Percentiles rank a stretch among this genome's conserved stretches.
Conservation (phyloP, 306 rosid genomes). For the Ammopiptanthus mongolicus region DNA sequence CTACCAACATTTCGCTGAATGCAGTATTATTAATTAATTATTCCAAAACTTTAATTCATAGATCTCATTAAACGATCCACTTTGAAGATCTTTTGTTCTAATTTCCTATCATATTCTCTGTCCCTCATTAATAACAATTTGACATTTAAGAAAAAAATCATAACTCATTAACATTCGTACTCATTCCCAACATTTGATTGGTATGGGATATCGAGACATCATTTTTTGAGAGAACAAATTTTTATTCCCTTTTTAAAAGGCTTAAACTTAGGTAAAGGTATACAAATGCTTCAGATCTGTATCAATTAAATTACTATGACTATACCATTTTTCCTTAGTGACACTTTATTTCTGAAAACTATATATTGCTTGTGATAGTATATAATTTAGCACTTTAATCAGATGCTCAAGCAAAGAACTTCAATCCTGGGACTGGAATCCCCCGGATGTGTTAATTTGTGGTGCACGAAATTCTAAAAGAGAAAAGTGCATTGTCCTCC, state of each 20-base stretch:
- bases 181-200: too few relatives aligned
- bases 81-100: too few relatives aligned
- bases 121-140: too few relatives aligned
- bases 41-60: background rate
- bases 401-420: constrained; percentile 51
- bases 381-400: constrained; percentile 12
- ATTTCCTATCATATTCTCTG: too few relatives aligned
- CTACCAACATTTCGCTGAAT: background rate
- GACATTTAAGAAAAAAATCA: too few relatives aligned
- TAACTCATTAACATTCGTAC: too few relatives aligned
- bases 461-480: constrained; percentile 49
- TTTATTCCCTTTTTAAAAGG: background rate
- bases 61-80: too few relatives aligned
- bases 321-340: background rate
- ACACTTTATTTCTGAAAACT: background rate
- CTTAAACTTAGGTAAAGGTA: background rate
- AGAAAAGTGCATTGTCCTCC: constrained; percentile 18
- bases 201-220: too few relatives aligned
- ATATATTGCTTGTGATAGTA: background rate
- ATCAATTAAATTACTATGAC: background rate
- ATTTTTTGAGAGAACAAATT: too few relatives aligned
- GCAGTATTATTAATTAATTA: background rate
- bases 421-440: constrained; percentile 10
- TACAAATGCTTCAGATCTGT: background rate
- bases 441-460: constrained; percentile 40